These are phyloP conservation scores for Coemansia sp. DNA, from an alignment of 192 early-diverging fungal species.

Conservation along the genomic window DNA sequence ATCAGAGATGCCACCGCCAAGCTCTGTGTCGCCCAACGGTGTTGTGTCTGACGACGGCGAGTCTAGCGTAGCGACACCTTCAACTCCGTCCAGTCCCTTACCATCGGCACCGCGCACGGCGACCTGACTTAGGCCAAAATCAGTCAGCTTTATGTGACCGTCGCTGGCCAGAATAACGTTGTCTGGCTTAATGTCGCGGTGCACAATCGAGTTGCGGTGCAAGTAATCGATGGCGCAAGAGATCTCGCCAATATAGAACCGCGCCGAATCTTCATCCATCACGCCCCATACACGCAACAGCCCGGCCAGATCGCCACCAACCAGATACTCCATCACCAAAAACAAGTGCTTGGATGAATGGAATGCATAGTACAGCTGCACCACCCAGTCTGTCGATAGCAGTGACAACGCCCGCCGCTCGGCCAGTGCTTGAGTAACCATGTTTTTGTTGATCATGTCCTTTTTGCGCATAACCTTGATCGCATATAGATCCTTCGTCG, in stretches of 20 bases:
- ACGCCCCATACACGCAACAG: conserved; percentile 71
- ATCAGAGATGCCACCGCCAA: conserved; percentile 20
- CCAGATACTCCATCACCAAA: conserved; percentile 88
- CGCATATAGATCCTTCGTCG: conserved; percentile 85
- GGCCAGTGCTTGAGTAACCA: conserved; percentile 88
- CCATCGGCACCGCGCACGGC: conserved; percentile 52
- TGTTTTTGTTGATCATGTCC: conserved; percentile 94
- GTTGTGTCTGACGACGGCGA: conserved; percentile 26
- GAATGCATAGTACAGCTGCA: conserved; percentile 92
- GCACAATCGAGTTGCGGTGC: conserved; percentile 86
- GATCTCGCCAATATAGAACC: conserved; percentile 90
- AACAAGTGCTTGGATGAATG: conserved; percentile 85
- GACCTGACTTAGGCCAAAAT: conserved; percentile 92
- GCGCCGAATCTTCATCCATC: conserved; percentile 77
- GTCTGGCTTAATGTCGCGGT: conserved; percentile 79
- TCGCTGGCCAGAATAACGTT: conserved; percentile 85
- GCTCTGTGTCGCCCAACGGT: conserved; percentile 24
- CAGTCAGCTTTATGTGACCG: conserved; percentile 91
- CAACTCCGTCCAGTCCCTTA: conserved; percentile 32
- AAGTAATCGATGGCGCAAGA: conserved; percentile 88
- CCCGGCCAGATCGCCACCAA: conserved; percentile 83
- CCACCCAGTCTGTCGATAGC: conserved; percentile 80
- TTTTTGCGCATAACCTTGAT: conserved; percentile 92
- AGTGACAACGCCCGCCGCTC: conserved; percentile 83
- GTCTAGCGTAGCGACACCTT: conserved; percentile 13